Conservation (phyloP, 164 flowering plant genomes). For the Cinnamomum chago region DNA sequence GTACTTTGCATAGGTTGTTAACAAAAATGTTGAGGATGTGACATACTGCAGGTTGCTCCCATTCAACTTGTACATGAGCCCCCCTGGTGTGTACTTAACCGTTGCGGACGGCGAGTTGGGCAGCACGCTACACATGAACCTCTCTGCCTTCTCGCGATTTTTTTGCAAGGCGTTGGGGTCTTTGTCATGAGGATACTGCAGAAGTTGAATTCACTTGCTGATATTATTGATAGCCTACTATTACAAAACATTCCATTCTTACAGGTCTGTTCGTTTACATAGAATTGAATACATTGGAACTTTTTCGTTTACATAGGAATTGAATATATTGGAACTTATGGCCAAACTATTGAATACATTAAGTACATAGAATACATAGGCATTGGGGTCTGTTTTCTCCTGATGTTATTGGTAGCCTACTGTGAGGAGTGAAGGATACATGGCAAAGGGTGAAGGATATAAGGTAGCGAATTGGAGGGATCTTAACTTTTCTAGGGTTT, state of each 20-base stretch:
- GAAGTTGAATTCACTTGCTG: background rate
- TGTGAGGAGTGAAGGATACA: too few species aligned
- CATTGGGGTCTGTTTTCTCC: too few species aligned
- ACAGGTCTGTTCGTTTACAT: too few species aligned
- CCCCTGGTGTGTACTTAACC: constrained; percentile 30
- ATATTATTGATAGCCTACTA: background rate
- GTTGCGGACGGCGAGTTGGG: constrained; percentile 24
- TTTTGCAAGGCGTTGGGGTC: background rate
- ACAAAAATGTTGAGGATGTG: constrained; percentile 28
- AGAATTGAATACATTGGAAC: too few species aligned
- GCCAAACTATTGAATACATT: background rate
- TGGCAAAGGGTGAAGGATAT: too few species aligned
- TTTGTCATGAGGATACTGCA: background rate
- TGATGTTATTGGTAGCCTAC: too few species aligned
- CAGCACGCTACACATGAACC: constrained; percentile 20
- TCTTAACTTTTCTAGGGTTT: too few species aligned
- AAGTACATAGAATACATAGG: too few species aligned
- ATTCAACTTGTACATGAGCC: constrained; percentile 26
- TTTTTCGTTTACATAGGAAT: too few species aligned
- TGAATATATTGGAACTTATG: too few species aligned
- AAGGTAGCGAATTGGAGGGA: too few species aligned
- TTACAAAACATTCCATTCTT: background rate
- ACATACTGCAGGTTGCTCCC: constrained; percentile 41
- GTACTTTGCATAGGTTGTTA: constrained; percentile 33
- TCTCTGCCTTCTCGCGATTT: constrained; percentile 8